Evolutionary conservation across 208 protist species (phyloP), one percentile per base, ranked within the genome.

Genomic region (Trypanosoma conorhini): DNA sequence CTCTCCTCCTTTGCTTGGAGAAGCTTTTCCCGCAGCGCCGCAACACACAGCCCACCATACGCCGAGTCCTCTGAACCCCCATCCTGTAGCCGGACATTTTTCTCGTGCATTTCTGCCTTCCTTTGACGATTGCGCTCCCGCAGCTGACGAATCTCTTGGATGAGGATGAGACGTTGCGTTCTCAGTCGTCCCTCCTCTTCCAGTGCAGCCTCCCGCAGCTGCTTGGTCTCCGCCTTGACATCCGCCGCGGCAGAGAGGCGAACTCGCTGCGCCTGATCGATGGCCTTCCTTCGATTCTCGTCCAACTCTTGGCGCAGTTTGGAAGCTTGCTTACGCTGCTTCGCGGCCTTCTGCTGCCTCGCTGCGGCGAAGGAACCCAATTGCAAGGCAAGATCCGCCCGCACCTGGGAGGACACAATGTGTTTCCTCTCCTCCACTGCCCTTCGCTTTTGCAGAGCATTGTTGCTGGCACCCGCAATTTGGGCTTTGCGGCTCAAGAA

Each of bases 81-180:
- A 7, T 51, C 17, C n/a, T 65, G 62, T 3, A 22, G 30, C 1
- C 55, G 24, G 22, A 68, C 46, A 38, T 72, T 76, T 8, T 22
- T 50, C 46, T 78, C 64, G 10, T 22, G 24, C 21, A 71, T 51
- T 44, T 79, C 77, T 3, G 58, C 76, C 57, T 77, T 66, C 61
- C 62, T 52, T 54, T 80, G 67, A 15, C 75, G 79, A n/a, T 85
- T 77, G n/a, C 84, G 76, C 64, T 81, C 76, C 13, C 78, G 83
- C 48, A 93, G 66, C 48, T 76, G 62, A 12, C 78, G 76, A 31
- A 93, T 88, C 35, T 90, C 78, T n/a, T 86, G 74, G 67, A 93
- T 93, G 19, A 85, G 48, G 33, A 83, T 38, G 5, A 80, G 68
- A 15, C 55, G 82, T 60, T 85, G 69, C 19, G 75, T 71, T 28